Conservation (phyloP, 2,329 filamentous ascomycete genomes). For the Chaetomium strumarium region DNA sequence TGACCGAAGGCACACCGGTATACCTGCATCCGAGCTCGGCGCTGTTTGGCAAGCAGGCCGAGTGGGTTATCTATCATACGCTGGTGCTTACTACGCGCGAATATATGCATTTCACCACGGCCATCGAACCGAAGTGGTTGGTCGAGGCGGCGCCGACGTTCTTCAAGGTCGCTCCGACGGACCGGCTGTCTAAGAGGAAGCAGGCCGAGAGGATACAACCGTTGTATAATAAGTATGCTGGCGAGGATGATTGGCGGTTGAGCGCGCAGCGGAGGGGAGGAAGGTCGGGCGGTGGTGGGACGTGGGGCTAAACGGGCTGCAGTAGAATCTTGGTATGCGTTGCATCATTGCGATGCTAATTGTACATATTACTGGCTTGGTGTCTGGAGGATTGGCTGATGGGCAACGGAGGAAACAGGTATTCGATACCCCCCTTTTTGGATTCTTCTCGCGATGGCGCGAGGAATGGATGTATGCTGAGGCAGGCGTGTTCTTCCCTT, state of each 20-base stretch:
- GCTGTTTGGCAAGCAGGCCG: conserved; percentile 89
- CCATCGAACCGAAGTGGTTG: conserved; percentile 89
- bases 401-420: neutral
- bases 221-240: conserved; percentile 85
- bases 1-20: conserved; percentile 90
- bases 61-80: conserved; percentile 92
- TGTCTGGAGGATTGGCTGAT: too few relatives aligned
- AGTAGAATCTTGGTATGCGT: neutral
- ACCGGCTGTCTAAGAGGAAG: conserved; percentile 83
- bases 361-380: neutral
- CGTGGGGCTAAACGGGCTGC: conserved; percentile 63
- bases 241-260: conserved; percentile 91
- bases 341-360: neutral
- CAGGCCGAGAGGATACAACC: conserved; percentile 93
- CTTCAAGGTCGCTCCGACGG: conserved; percentile 91
- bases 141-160: conserved; percentile 97
- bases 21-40: conserved; percentile 90
- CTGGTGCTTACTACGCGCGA: conserved; percentile 92
- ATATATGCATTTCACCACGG: conserved; percentile 93
- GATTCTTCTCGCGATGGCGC: neutral
- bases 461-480: neutral
- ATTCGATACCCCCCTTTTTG: conserved; percentile 10
- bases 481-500: too few relatives aligned
- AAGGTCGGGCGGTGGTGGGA: conserved; percentile 81
- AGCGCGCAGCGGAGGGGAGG: conserved; percentile 82